These are phyloP conservation scores for Kewa caespitosa DNA, from an alignment of 179 eudicot genomes.

Conservation along the genomic window DNA sequence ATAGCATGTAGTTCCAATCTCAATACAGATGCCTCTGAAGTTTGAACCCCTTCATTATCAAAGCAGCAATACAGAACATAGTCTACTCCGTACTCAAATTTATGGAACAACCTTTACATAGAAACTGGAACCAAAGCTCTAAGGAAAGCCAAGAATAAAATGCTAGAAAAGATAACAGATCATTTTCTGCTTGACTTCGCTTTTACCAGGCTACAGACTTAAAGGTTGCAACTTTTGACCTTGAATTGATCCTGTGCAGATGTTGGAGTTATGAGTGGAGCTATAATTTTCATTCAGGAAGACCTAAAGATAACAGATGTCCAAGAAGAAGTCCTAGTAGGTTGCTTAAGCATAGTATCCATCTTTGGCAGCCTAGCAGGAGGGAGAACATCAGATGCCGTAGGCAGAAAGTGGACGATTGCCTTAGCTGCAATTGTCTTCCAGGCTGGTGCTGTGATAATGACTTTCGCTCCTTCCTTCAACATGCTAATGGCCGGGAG, in stretches of 20 bases:
- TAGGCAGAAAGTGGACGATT: conserved; percentile 47
- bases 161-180: not conserved
- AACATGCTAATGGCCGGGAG: conserved; percentile 33
- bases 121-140: too few species aligned
- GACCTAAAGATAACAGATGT: conserved; percentile 36
- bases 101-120: too few species aligned
- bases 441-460: conserved; percentile 34
- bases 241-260: conserved; percentile 13
- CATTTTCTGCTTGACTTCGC: not conserved
- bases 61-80: not conserved
- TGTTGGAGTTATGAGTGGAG: conserved; percentile 53
- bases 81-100: not conserved
- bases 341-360: conserved; percentile 39
- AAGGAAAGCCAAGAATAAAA: not conserved
- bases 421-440: conserved; percentile 38
- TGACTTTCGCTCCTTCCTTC: conserved; percentile 36
- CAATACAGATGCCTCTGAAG: not conserved
- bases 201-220: not conserved
- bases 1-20: too few species aligned
- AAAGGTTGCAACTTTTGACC: not conserved
- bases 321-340: conserved; percentile 39
- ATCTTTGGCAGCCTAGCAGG: conserved; percentile 42
- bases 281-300: conserved; percentile 41
- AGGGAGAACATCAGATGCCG: conserved; percentile 43
- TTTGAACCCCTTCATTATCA: not conserved